These are phyloP conservation scores for Venturia nashicola DNA, from an alignment of 2,329 filamentous ascomycete genomes.

Conservation along the genomic window DNA sequence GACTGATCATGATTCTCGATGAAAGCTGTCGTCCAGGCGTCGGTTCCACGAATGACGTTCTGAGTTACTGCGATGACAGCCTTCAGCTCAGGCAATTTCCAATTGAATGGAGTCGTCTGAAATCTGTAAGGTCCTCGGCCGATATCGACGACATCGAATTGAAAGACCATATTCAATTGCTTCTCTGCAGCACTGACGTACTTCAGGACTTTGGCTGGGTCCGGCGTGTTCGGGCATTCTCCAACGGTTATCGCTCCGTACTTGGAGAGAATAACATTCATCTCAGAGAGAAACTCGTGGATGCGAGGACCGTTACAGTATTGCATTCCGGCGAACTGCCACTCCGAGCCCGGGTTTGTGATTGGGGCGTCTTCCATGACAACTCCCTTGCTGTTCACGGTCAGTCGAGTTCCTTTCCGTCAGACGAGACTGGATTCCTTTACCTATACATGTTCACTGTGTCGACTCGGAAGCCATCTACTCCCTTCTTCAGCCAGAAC, in stretches of 20 bases:
- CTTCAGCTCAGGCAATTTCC: conserved; percentile 8
- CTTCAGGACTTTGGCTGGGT: conserved; percentile 42
- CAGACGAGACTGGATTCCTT: not conserved
- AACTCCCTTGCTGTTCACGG: conserved; percentile 6
- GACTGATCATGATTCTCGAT: conserved; percentile 53
- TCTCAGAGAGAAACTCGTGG: conserved; percentile 55
- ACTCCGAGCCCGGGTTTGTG: conserved; percentile 11
- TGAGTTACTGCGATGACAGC: conserved; percentile 19
- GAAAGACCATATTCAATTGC: conserved; percentile 59
- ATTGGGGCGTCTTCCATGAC: conserved; percentile 10
- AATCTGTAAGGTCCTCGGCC: conserved; percentile 10
- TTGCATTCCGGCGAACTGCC: conserved; percentile 29
- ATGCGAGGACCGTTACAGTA: conserved; percentile 58
- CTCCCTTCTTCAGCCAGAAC: conserved; percentile 9
- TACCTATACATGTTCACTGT: conserved; percentile 11
- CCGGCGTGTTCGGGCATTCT: conserved; percentile 52
- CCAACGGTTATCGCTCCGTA: conserved; percentile 62
- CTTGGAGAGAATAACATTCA: conserved; percentile 44
- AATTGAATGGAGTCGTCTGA: conserved; percentile 8
- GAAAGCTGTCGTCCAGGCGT: conserved; percentile 45
- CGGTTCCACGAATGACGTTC: conserved; percentile 32
- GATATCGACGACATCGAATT: conserved; percentile 49
- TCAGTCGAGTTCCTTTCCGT: not conserved
- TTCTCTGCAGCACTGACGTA: conserved; percentile 47
- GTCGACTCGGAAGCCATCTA: conserved; percentile 11